Evolutionary conservation across 139 green algal species (phyloP), one percentile per base, ranked within the genome.

Genomic region (Volvox reticuliferus): DNA sequence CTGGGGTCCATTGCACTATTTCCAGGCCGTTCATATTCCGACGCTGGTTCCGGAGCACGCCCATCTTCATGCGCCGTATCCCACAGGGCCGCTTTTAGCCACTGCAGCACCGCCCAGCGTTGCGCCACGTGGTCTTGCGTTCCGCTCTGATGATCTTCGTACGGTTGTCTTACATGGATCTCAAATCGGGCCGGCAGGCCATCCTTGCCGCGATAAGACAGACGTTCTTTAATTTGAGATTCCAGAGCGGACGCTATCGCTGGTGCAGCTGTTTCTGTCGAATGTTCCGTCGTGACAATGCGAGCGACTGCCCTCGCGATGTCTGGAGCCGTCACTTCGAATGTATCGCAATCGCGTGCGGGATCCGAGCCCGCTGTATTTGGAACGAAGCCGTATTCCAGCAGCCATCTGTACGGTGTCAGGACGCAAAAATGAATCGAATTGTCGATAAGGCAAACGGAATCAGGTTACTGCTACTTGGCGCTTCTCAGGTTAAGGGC

Each of bases 311-410:
- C 82, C 2, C 26, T 19, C 19, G 65, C 63, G 22, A 67, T 21
- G 30, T 78, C 82, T 16, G 33, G 24, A 35, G 82, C 82, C 21
- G 24, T 63, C 26, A 89, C 22, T 3, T 82, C n/a, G 18, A 89
- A 82, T 0, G 69, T 82, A 36, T 89, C 85, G 37, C 85, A 89
- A 19, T 89, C 69, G n/a, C 85, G 85, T 26, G 12, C 26, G 1
- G 83, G 67, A 30, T 82, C 44, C 12, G 78, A 67, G 77, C 32
- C 33, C 0, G 17, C 33, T 0, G 37, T 73, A 28, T 71, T 30
- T 3, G 85, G 85, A 20, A 89, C 69, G 69, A 89, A 89, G 5
- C 85, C 85, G 37, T 89, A 89, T 68, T 89, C 85, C n/a, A 82
- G 24, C 28, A 89, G 85, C 85, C 85, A 89, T 50, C 85, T 89